phyloP scores from a whole-genome alignment of 1,139 yeast genomes.

The Taphrina betulina region DNA sequence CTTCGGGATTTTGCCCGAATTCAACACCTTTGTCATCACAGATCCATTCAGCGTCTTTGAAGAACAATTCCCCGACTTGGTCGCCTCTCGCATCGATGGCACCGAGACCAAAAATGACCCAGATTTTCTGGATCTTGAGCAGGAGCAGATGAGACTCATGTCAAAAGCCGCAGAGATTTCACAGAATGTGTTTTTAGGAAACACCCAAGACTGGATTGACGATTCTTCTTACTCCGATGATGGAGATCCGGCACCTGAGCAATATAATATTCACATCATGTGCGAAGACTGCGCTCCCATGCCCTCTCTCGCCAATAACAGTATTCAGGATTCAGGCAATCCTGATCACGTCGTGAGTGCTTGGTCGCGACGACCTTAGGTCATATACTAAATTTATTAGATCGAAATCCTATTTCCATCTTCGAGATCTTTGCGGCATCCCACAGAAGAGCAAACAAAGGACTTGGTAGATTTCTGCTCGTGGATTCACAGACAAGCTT shows the following conservation, averaged over 20 bases:
- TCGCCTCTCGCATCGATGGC: slow-evolving; percentile 36
- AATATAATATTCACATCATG: slow-evolving; percentile 20
- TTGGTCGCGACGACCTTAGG: too few relatives aligned
- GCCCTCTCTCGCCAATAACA: slow-evolving; percentile 39
- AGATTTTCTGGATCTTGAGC: slow-evolving; percentile 67
- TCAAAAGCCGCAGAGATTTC: slow-evolving; percentile 61
- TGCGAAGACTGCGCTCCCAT: slow-evolving; percentile 23
- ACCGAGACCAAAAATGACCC: slow-evolving; percentile 3
- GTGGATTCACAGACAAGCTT: slow-evolving; percentile 17
- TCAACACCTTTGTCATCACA: slow-evolving; percentile 37
- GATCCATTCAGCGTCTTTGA: slow-evolving; percentile 39
- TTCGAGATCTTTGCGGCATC: neutral
- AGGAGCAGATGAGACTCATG: slow-evolving; percentile 77
- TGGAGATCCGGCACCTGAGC: neutral
- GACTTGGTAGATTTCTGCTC: slow-evolving; percentile 15
- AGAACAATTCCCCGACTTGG: slow-evolving; percentile 34
- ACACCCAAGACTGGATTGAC: slow-evolving; percentile 54
- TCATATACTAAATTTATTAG: neutral
- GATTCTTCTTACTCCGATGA: slow-evolving; percentile 25
- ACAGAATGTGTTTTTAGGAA: slow-evolving; percentile 73
- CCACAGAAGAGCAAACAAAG: neutral
- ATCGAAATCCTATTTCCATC: slow-evolving; percentile 24
- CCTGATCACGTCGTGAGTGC: slow-evolving; percentile 12
- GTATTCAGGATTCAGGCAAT: slow-evolving; percentile 2
- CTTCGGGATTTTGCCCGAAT: slow-evolving; percentile 20